Percentiles rank a stretch among this genome's conserved stretches.
These are phyloP conservation scores for Limonium bicolor DNA, from an alignment of 148 eudicot genomes.

Conservation along the genomic window DNA sequence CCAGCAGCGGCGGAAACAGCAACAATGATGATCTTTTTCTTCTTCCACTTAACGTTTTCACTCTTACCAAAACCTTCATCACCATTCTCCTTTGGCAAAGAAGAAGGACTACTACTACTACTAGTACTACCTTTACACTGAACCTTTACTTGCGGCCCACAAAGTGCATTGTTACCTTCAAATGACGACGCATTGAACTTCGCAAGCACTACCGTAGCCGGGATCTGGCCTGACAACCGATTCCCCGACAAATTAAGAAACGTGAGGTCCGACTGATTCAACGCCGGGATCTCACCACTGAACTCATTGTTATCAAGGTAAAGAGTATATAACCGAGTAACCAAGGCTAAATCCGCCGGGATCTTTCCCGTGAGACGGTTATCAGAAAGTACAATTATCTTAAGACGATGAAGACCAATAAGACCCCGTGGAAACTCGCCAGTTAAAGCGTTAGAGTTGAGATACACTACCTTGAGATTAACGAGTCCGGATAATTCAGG, in stretches of 20 bases:
- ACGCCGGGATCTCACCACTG: constrained; percentile 39
- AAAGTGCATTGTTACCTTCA: constrained; percentile 28
- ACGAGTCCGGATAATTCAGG: constrained; percentile 4
- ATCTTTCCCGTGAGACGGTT: constrained; percentile 47
- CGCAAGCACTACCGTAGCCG: constrained; percentile 28
- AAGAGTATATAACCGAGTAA: constrained; percentile 32
- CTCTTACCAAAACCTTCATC: too few relatives aligned
- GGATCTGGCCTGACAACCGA: constrained; percentile 48
- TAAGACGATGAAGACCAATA: constrained; percentile 45
- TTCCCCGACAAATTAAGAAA: constrained; percentile 59
- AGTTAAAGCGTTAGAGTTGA: constrained; percentile 6
- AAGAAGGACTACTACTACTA: constrained; percentile 10
- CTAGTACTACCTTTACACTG: constrained; percentile 14
- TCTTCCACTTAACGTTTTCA: not conserved
- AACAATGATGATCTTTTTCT: constrained; percentile 10
- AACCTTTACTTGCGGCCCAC: constrained; percentile 28
- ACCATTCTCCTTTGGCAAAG: too few relatives aligned
- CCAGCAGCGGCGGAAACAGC: constrained; percentile 17
- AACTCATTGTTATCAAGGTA: constrained; percentile 46
- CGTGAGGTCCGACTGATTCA: constrained; percentile 40
- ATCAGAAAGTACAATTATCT: constrained; percentile 41
- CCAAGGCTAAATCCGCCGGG: constrained; percentile 19
- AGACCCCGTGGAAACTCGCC: constrained; percentile 46
- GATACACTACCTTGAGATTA: not conserved
- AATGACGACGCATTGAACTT: constrained; percentile 50